Evolutionary conservation across 345 rosid species (phyloP).

Genomic region (Bruguiera gymnorhiza): DNA sequence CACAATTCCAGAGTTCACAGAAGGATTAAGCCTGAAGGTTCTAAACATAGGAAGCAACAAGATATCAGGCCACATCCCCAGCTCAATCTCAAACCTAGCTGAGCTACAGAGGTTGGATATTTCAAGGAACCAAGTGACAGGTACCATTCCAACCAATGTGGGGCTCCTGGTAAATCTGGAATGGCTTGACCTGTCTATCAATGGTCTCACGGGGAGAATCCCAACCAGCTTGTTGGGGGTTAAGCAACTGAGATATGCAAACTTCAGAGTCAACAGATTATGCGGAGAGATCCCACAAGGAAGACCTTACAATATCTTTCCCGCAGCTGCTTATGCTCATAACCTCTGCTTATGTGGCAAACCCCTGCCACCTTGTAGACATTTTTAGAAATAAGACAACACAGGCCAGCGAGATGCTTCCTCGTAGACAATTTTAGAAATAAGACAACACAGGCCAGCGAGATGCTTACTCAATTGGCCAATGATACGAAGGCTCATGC

Average conservation of each 20-base stretch:
- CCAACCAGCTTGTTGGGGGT: conserved; percentile 64
- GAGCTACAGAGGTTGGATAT: conserved; percentile 63
- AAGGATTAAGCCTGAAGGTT: conserved; percentile 59
- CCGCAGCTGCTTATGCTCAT: conserved; percentile 76
- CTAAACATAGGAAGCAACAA: conserved; percentile 74
- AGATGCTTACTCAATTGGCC: conserved; percentile 56
- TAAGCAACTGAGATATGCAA: conserved; percentile 52
- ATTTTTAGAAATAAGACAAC: conserved; percentile 26
- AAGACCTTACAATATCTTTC: conserved; percentile 76
- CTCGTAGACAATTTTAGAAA: conserved; percentile 45
- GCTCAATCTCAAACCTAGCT: conserved; percentile 66
- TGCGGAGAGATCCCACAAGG: conserved; percentile 94
- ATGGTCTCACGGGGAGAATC: conserved; percentile 61
- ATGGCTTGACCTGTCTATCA: conserved; percentile 82
- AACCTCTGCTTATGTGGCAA: conserved; percentile 91
- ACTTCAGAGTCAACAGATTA: conserved; percentile 80
- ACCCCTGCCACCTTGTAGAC: conserved; percentile 74
- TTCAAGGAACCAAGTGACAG: conserved; percentile 68
- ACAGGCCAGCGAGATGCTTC: conserved; percentile 32
- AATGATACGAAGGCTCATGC: conserved; percentile 22
- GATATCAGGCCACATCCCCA: conserved; percentile 68
- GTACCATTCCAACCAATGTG: conserved; percentile 58
- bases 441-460: conserved; percentile 47
- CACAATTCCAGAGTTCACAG: conserved; percentile 55
- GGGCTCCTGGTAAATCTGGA: conserved; percentile 56